Evolutionary conservation across 306 rosid genomes (phyloP), one percentile per base, ranked within the genome.

Genomic region (Pyrus pyrifolia): DNA sequence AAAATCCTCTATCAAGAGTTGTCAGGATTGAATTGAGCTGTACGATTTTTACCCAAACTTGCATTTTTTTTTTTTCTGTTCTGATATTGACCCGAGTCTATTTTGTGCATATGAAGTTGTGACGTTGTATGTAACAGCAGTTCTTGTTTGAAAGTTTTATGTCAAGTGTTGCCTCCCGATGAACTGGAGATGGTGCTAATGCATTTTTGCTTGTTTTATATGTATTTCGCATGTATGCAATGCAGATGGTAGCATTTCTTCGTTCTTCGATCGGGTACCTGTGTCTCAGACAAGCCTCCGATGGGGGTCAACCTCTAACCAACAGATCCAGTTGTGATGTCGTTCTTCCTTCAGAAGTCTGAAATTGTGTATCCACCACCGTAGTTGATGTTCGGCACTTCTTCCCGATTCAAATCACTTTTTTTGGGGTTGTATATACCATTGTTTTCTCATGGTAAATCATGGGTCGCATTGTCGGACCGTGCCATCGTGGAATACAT

Each of bases 401-500:
- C 45, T 73, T 9, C 23, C 27, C 11, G 4, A 15, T 79, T 67
- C 62, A 53, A 44, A 67, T 70, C 25, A 25, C 68, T 9, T 29
- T 73, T 14, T 58, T 6, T 30, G 9, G 27, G 2, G 44, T 71
- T 45, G 53, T 25, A 23, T 55, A 33, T 68, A 51, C 19, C n/a
- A 61, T 70, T 70, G 65, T 59, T 74, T 15, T 65, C 27, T 31
- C 60, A 25, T 40, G 77, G 67, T 19, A 64, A 78, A 64, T 70
- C 27, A 38, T 73, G n/a, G 29, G 64, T 38, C 21, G 9, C 17
- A 30, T 10, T 23, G 18, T n/a, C 38, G 29, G 59, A 29, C 46
- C 23, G 30, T 64, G 30, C 14, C 58, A 17, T 46, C 2, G 7
- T 46, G 4, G 22, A 31, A 14, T 31, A 60, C 44, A 45, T 27